Evolutionary conservation across 1,284 basidiomycete genomes (phyloP), one percentile per base, ranked within the genome.

Genomic region (Cryptococcus sp.): DNA sequence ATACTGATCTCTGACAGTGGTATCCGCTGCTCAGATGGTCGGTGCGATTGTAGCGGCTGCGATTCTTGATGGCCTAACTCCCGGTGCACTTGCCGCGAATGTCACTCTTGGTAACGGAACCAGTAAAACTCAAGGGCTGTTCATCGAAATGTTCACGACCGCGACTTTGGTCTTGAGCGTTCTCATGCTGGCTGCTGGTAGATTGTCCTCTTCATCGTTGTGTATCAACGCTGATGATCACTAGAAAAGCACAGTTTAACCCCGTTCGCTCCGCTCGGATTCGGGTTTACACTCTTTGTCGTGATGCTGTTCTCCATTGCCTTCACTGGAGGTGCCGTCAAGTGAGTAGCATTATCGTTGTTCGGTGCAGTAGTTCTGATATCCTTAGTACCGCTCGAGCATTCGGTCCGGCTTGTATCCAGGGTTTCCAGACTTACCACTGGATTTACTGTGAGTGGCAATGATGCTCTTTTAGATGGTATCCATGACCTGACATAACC

Each of bases 71-170:
- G 84, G 77, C 2, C 77, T 88, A 42, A 84, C 84, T 0, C 84
- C 85, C 7, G 83, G 83, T 31, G 76, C 78, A 2, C 74, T 87
- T n/a, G 77, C 79, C 10, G 81, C 83, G 50, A 82, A 83, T 81
- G 86, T 68, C 49, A 80, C 73, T 36, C 41, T 58, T 3, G 57
- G 57, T 14, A 55, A 53, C 37, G 69, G 69, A 0, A 68, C 69
- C 1, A 66, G 45, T 46, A 49, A 58, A 5, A 57, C 68, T 8
- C 55, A 65, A 70, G 85, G 80, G 5, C 79, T 87, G 4, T 87
- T 87, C 73, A 86, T 87, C 63, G 85, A 87, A 70, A 84, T 86
- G 82, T 86, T 88, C 72, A 81, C 83, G 58, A 87, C 85, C 3
- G 74, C 81, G 4, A 74, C 79, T n/a, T 78, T 86, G 38, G 80